A percentile compares a stretch with the other conserved stretches of the same genome.
Evolutionary conservation across 1,284 basidiomycete genomes (phyloP).

Genomic region (Boletus mariae): DNA sequence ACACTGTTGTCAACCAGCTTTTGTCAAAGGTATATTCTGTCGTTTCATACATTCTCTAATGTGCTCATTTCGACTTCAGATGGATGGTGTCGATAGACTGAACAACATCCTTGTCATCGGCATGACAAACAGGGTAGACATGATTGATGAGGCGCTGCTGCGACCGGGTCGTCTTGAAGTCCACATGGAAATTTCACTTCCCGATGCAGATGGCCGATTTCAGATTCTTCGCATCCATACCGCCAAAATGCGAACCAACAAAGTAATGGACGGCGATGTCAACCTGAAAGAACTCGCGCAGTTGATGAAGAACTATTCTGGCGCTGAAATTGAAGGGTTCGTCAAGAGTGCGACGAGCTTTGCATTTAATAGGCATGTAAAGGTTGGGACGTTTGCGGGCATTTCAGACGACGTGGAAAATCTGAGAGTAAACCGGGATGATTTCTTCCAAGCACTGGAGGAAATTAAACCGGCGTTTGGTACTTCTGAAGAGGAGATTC

Average conservation of each 20-base stretch:
- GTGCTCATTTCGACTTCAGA: conserved; percentile 44
- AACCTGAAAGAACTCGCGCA: conserved; percentile 81
- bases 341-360: conserved; percentile 99
- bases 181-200: conserved; percentile 99
- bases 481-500: conserved; percentile 95
- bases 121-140: conserved; percentile 98
- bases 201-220: conserved; percentile 88
- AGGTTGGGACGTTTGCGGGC: conserved; percentile 95
- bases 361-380: conserved; percentile 96
- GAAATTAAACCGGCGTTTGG: conserved; percentile 98
- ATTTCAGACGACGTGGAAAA: conserved; percentile 95
- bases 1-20: conserved; percentile 98
- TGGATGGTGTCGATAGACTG: conserved; percentile 99
- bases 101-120: conserved; percentile 99
- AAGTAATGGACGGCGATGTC: conserved; percentile 89
- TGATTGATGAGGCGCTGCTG: conserved; percentile 98
- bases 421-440: conserved; percentile 81
- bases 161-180: conserved; percentile 99
- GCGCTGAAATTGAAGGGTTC: conserved; percentile 93
- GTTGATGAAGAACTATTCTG: conserved; percentile 95
- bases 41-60: neutral
- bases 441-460: conserved; percentile 90
- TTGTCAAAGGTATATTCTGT: conserved; percentile 74
- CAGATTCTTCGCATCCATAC: conserved; percentile 98
- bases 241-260: conserved; percentile 87